Evolutionary conservation across 2,329 filamentous ascomycete species (phyloP).

Genomic region (Neopestalotiopsis sp.): DNA sequence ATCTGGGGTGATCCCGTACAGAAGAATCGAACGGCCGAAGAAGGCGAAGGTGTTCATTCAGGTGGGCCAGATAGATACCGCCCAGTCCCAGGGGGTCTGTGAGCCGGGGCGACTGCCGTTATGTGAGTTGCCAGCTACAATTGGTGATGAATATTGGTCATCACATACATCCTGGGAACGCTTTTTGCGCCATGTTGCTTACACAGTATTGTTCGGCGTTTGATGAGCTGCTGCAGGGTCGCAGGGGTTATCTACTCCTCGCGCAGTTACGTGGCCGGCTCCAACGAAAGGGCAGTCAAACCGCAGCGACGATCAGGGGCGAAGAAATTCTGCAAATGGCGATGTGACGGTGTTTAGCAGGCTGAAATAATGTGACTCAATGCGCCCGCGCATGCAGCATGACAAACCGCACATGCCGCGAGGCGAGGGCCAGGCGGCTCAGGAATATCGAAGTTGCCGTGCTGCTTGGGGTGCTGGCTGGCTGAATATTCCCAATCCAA

Average conservation of each 20-base stretch:
- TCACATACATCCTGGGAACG: conserved; percentile 2
- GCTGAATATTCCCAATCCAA: too few relatives aligned
- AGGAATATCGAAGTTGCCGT: neutral
- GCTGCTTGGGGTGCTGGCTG: too few relatives aligned
- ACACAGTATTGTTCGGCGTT: conserved; percentile 5
- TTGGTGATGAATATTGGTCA: neutral
- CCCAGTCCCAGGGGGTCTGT: neutral
- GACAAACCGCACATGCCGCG: conserved; percentile 1
- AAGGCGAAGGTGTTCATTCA: neutral
- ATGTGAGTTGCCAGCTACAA: neutral
- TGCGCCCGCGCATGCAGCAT: neutral
- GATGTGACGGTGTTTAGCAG: neutral
- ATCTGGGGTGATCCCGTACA: conserved; percentile 1
- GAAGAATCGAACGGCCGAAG: neutral
- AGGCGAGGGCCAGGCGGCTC: neutral
- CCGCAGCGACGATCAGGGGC: conserved; percentile 2
- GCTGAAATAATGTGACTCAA: neutral
- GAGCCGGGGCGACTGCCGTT: neutral
- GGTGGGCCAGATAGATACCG: neutral
- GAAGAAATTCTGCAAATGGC: neutral
- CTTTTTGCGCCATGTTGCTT: neutral
- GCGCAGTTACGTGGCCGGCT: neutral
- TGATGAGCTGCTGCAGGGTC: neutral
- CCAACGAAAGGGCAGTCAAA: neutral
- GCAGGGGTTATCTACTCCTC: conserved; percentile 5